Conservation (phyloP, 176 grass and related monocot species). For the Oryza punctata region DNA sequence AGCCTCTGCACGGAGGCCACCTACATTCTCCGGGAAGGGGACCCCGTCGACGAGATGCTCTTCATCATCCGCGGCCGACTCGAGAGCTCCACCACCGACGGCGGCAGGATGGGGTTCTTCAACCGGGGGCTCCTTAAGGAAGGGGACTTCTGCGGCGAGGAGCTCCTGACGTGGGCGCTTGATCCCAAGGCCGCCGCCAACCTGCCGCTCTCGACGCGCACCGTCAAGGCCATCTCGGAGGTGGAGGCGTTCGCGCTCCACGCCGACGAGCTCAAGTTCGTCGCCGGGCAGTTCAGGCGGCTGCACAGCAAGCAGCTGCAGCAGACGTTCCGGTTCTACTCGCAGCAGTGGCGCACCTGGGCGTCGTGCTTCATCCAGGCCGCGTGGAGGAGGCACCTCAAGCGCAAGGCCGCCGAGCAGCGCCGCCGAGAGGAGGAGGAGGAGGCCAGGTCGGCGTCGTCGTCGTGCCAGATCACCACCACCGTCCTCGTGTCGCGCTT, state of each 20-base stretch:
- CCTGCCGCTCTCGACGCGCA: slow-evolving; percentile 63
- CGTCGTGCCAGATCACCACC: slow-evolving; percentile 39
- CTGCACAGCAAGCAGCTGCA: slow-evolving; percentile 86
- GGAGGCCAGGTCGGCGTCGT: neutral
- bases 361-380: slow-evolving; percentile 76
- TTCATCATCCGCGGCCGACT: slow-evolving; percentile 67
- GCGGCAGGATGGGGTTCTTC: slow-evolving; percentile 58
- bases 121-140: slow-evolving; percentile 58
- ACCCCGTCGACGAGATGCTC: slow-evolving; percentile 80
- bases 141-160: slow-evolving; percentile 74
- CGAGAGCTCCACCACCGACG: slow-evolving; percentile 75
- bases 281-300: slow-evolving; percentile 59
- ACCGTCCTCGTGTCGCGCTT: slow-evolving; percentile 63
- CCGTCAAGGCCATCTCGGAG: slow-evolving; percentile 57
- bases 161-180: slow-evolving; percentile 71
- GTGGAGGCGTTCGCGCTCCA: slow-evolving; percentile 72
- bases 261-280: slow-evolving; percentile 81
- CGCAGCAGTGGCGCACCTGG: slow-evolving; percentile 85
- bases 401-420: slow-evolving; percentile 46
- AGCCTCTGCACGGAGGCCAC: slow-evolving; percentile 71
- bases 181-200: slow-evolving; percentile 65
- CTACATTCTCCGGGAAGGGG: slow-evolving; percentile 59
- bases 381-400: slow-evolving; percentile 55
- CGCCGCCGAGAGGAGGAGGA: slow-evolving; percentile 55
- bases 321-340: slow-evolving; percentile 82